phyloP scores from a whole-genome alignment of 169 alveolate genomes.

The Eimeria sp. region DNA sequence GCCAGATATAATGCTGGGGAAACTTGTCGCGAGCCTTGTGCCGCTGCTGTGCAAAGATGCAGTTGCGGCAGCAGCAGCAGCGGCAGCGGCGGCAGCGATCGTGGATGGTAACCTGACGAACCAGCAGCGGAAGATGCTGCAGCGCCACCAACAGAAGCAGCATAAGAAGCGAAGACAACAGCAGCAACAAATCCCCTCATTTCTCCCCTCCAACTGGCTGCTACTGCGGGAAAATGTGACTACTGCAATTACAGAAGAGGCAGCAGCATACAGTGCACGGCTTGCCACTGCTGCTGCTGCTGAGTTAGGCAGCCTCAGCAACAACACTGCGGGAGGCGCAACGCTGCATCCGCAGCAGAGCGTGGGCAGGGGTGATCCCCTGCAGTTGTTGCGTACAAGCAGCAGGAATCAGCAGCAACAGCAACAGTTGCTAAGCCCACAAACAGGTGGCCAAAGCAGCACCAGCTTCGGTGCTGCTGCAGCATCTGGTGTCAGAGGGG shows the following conservation, averaged over 20 bases:
- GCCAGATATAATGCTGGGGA: conserved; percentile 45
- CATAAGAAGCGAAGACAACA: conserved; percentile 54
- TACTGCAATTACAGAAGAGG: conserved; percentile 28
- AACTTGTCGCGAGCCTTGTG: conserved; percentile 42
- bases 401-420: conserved; percentile 1
- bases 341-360: conserved; percentile 1
- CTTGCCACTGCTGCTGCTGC: conserved; percentile 4
- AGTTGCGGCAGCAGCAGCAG: conserved; percentile 64
- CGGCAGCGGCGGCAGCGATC: conserved; percentile 59
- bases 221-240: conserved; percentile 18
- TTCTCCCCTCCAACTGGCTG: conserved; percentile 58
- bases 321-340: background rate
- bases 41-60: conserved; percentile 43
- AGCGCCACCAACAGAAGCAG: conserved; percentile 68
- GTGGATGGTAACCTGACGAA: conserved; percentile 47
- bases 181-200: conserved; percentile 46
- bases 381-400: conserved; percentile 40
- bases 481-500: conserved; percentile 33
- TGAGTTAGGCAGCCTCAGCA: conserved; percentile 15
- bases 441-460: conserved; percentile 14
- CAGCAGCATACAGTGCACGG: conserved; percentile 48
- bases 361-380: conserved; percentile 34
- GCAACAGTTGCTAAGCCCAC: conserved; percentile 30
- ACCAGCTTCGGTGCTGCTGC: conserved; percentile 21
- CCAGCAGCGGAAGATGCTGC: conserved; percentile 68